These are phyloP conservation scores for Zelonia costaricensis DNA, from an alignment of 208 protist species.

Conservation along the genomic window DNA sequence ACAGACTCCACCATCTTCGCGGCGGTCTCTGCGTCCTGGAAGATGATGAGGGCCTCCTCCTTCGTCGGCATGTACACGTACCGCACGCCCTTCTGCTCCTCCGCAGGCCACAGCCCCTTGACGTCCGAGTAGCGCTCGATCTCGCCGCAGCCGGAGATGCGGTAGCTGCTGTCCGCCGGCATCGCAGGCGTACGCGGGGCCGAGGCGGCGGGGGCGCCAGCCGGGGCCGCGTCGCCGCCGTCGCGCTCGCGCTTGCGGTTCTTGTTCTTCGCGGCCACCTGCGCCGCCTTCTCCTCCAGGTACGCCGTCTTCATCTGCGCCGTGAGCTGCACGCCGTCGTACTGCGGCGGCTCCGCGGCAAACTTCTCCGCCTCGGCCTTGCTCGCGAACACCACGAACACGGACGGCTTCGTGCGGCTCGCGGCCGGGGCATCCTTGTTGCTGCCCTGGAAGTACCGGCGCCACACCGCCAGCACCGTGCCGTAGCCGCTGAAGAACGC, in stretches of 20 bases:
- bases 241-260: conserved; percentile 37
- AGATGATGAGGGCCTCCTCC: conserved; percentile 74
- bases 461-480: conserved; percentile 84
- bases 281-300: conserved; percentile 70
- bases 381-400: conserved; percentile 82
- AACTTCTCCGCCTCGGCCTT: conserved; percentile 77
- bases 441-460: conserved; percentile 73
- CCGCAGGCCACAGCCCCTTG: conserved; percentile 83
- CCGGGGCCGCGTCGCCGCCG: neutral
- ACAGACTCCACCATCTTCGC: conserved; percentile 74
- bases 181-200: conserved; percentile 64
- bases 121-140: conserved; percentile 75
- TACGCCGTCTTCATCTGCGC: conserved; percentile 84
- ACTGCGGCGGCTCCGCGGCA: conserved; percentile 48
- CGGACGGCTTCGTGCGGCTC: conserved; percentile 76
- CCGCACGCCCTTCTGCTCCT: conserved; percentile 83
- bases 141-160: conserved; percentile 62
- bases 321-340: conserved; percentile 68
- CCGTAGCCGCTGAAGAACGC: conserved; percentile 75
- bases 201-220: neutral
- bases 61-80: conserved; percentile 83
- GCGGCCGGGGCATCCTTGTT: conserved; percentile 60
- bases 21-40: conserved; percentile 81
- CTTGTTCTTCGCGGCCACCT: conserved; percentile 53
- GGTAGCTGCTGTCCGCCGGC: conserved; percentile 79